These are phyloP conservation scores for Ascochyta lentis DNA, from an alignment of 2,329 filamentous ascomycete genomes.

Conservation along the genomic window DNA sequence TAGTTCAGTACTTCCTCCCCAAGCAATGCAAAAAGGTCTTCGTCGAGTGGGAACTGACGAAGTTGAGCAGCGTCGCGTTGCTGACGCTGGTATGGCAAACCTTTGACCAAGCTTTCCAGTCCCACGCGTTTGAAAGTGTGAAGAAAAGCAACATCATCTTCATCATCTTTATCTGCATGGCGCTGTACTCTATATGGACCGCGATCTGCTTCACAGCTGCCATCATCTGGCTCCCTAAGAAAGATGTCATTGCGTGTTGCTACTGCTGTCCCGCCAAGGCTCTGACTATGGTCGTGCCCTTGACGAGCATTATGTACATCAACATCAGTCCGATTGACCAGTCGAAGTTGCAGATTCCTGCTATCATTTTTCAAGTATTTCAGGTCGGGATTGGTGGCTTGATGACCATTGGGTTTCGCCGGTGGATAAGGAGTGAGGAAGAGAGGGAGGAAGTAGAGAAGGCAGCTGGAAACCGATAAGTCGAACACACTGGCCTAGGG, in stretches of 20 bases:
- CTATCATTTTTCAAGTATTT: slow-evolving; percentile 63
- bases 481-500: too few relatives aligned
- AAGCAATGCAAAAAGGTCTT: slow-evolving; percentile 63
- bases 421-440: slow-evolving; percentile 62
- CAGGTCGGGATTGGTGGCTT: slow-evolving; percentile 53
- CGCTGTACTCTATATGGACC: slow-evolving; percentile 68
- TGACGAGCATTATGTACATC: slow-evolving; percentile 72
- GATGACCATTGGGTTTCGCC: slow-evolving; percentile 51
- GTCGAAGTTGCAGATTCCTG: slow-evolving; percentile 68
- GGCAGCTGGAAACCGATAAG: background rate
- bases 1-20: slow-evolving; percentile 63
- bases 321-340: slow-evolving; percentile 61
- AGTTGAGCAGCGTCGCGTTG: slow-evolving; percentile 54
- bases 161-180: slow-evolving; percentile 71
- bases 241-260: slow-evolving; percentile 72
- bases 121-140: slow-evolving; percentile 65
- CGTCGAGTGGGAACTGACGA: slow-evolving; percentile 54
- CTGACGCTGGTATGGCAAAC: slow-evolving; percentile 68
- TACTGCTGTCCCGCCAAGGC: slow-evolving; percentile 79
- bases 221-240: slow-evolving; percentile 61
- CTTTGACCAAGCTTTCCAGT: slow-evolving; percentile 70
- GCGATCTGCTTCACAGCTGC: slow-evolving; percentile 65
- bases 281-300: slow-evolving; percentile 71
- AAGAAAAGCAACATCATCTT: slow-evolving; percentile 69
- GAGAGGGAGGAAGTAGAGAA: slow-evolving; percentile 49